These are phyloP conservation scores for Exsudoporus frostii DNA, from an alignment of 768 basidiomycete genomes.

Conservation along the genomic window DNA sequence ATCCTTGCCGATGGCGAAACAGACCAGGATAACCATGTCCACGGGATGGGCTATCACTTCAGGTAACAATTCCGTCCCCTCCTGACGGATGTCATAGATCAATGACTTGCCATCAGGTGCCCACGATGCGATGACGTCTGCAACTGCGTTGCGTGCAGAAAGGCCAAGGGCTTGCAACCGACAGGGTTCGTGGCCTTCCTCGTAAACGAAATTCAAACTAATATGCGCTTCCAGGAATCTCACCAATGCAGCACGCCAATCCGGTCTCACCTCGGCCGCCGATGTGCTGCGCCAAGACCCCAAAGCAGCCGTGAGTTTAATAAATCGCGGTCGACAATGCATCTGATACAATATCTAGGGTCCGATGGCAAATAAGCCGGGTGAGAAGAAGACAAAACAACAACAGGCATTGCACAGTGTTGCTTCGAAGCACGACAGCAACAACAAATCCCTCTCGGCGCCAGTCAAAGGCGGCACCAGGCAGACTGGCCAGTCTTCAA, in stretches of 20 bases:
- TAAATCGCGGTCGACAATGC: neutral
- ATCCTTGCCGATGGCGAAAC: conserved; percentile 39
- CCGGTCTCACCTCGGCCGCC: conserved; percentile 38
- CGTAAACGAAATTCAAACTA: conserved; percentile 1
- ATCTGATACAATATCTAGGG: conserved; percentile 22
- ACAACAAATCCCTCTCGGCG: conserved; percentile 8
- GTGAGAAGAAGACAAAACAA: conserved; percentile 18
- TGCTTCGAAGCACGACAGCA: conserved; percentile 1
- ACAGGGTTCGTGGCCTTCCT: conserved; percentile 45
- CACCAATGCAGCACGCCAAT: conserved; percentile 34
- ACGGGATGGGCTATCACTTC: conserved; percentile 43
- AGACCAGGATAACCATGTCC: conserved; percentile 26
- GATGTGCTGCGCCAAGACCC: conserved; percentile 35
- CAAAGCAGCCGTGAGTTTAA: conserved; percentile 28
- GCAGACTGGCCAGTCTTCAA: conserved; percentile 6
- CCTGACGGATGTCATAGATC: conserved; percentile 9
- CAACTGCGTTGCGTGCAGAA: conserved; percentile 65
- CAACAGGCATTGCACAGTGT: conserved; percentile 2
- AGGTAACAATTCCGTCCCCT: conserved; percentile 37
- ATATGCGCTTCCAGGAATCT: conserved; percentile 35
- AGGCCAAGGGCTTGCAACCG: conserved; percentile 56
- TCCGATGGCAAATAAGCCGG: conserved; percentile 26
- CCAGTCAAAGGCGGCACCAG: conserved; percentile 9
- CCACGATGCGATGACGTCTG: conserved; percentile 65
- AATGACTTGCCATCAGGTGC: conserved; percentile 45